Percentiles rank a stretch among this genome's conserved stretches.
Evolutionary conservation across 441 rosid species (phyloP).

Genomic region (Rhodomyrtus psidioides): DNA sequence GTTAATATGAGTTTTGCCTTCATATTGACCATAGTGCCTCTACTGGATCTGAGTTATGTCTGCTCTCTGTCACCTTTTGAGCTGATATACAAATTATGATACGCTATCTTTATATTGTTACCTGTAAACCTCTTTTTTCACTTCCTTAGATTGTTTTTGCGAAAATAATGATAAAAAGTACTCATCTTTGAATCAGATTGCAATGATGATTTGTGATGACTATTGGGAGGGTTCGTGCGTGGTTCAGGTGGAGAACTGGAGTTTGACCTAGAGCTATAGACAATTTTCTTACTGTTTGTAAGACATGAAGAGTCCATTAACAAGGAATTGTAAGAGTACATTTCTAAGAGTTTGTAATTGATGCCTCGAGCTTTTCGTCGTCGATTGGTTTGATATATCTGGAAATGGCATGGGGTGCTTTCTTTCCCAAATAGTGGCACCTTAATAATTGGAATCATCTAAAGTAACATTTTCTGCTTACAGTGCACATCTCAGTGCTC

Average conservation of each 20-base stretch:
- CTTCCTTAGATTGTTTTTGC: slow-evolving; percentile 5
- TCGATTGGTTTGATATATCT: neutral
- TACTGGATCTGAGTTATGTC: neutral
- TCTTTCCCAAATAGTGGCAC: neutral
- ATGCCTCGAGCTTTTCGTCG: neutral
- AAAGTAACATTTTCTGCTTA: neutral
- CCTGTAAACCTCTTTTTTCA: neutral
- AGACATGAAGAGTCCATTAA: neutral
- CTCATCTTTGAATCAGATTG: slow-evolving; percentile 79
- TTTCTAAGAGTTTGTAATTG: neutral
- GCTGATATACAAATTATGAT: neutral
- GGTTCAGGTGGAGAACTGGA: slow-evolving; percentile 55
- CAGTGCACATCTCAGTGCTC: neutral
- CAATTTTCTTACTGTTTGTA: slow-evolving; percentile 8
- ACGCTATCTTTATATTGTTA: neutral
- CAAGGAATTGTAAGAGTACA: neutral
- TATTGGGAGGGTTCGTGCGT: slow-evolving; percentile 38
- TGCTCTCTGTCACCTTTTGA: neutral
- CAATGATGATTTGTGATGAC: slow-evolving; percentile 97
- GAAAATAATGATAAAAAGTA: slow-evolving; percentile 18
- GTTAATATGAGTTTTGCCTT: neutral
- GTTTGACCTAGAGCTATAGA: slow-evolving; percentile 19
- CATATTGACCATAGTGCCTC: neutral
- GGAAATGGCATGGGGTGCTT: neutral
- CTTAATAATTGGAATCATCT: neutral